phyloP scores from a whole-genome alignment of 148 eudicot genomes.

The Rhododendron simsii region DNA sequence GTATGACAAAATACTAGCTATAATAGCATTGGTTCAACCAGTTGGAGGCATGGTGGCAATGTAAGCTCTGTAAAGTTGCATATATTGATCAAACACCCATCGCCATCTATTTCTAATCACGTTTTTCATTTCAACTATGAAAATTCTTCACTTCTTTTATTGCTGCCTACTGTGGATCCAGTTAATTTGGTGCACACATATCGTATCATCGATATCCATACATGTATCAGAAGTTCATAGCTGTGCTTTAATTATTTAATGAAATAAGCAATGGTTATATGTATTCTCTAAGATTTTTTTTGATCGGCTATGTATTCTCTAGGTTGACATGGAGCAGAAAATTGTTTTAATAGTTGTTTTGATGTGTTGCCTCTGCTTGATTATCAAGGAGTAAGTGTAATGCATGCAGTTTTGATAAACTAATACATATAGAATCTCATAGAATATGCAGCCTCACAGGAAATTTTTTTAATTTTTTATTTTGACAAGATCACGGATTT shows the following conservation, averaged over 20 bases:
- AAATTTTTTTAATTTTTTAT: too few species aligned
- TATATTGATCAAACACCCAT: not conserved
- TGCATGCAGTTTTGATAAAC: not conserved
- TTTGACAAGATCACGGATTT: too few species aligned
- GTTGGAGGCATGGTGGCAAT: not conserved
- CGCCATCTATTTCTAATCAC: not conserved
- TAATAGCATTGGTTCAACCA: not conserved
- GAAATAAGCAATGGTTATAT: not conserved
- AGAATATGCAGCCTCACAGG: not conserved
- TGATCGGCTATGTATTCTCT: too few species aligned
- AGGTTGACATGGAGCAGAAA: not conserved
- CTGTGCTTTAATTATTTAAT: not conserved
- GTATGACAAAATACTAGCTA: not conserved
- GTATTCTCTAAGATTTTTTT: too few species aligned
- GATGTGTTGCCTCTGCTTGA: not conserved
- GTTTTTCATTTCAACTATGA: not conserved
- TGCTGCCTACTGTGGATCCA: not conserved
- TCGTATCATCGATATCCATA: not conserved
- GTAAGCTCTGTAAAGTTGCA: not conserved
- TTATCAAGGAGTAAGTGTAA: not conserved
- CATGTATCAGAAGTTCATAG: not conserved
- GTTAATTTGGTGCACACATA: not conserved
- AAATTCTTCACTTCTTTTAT: too few species aligned
- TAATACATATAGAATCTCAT: too few species aligned
- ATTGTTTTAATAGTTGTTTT: not conserved